Percentiles rank a stretch among this genome's conserved stretches.
These are phyloP conservation scores for Penicillium sumatraense DNA, from an alignment of 2,329 filamentous ascomycete genomes.

Conservation along the genomic window DNA sequence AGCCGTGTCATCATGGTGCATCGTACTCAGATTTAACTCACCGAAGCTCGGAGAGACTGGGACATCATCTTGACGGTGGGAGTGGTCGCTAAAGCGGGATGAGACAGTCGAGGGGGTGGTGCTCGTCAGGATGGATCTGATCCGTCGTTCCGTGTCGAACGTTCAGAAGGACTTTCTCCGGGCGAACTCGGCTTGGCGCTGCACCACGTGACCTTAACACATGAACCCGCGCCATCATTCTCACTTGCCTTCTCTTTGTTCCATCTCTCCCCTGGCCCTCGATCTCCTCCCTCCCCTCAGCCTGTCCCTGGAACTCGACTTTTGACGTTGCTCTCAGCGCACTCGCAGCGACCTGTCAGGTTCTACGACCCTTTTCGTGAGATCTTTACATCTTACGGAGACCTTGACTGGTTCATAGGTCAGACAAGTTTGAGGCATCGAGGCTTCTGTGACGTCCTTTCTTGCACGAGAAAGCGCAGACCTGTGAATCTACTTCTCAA, in stretches of 20 bases:
- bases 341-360: constrained; percentile 32
- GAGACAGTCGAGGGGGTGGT: constrained; percentile 27
- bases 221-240: constrained; percentile 14
- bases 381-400: constrained; percentile 37
- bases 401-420: constrained; percentile 47
- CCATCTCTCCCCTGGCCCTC: constrained; percentile 22
- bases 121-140: constrained; percentile 30
- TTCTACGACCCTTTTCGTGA: constrained; percentile 41
- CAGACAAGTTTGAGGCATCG: constrained; percentile 38
- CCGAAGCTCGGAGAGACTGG: constrained; percentile 65
- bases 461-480: constrained; percentile 22
- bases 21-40: constrained; percentile 40
- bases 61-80: constrained; percentile 57
- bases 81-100: constrained; percentile 32
- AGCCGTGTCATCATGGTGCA: constrained; percentile 12
- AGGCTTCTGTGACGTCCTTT: constrained; percentile 28
- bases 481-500: constrained; percentile 25
- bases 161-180: constrained; percentile 34
- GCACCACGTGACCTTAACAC: constrained; percentile 18
- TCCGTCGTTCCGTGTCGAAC: constrained; percentile 31
- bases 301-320: constrained; percentile 35
- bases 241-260: constrained; percentile 16
- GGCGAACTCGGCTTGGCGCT: constrained; percentile 28
- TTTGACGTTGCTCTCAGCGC: constrained; percentile 27
- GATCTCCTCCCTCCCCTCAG: constrained; percentile 25